Base-by-base conservation (phyloP, 2,329 filamentous ascomycete species). In the Phoma sp. region DNA sequence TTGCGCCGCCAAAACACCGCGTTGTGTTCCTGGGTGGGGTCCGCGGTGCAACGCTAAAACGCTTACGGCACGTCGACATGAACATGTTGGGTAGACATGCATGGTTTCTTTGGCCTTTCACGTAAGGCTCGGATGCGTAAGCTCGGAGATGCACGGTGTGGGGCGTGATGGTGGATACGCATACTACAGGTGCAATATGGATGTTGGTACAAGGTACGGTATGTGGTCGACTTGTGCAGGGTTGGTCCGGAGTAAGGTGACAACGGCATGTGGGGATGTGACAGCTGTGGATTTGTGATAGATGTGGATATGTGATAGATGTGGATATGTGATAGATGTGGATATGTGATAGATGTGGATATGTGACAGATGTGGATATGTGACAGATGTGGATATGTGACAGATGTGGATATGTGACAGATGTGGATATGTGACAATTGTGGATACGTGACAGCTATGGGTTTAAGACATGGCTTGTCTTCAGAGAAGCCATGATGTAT, bases 81-180 rank as follows among this genome's bases (percentile, higher is more conserved):
- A 21, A 40, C 17, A 34, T 7, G 15, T 29, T 34, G 45, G 51
- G 33, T 34, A 34, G 36, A 15, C 15, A 18, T 43, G 45, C 38
- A 29, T 43, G 34, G 39, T 34, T 18, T 23, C 9, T 29, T 34
- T 48, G 6, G 21, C 43, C 25, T 11, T 42, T 28, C 33, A 32
- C 7, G 23, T 30, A 37, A 20, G 37, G 17, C 37, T 21, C 20
- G 15, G 37, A 21, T 42, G 39, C 17, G 39, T 43, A 10, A 7
- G 2, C 14, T 21, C 45, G 45, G 39, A 54, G 38, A 40, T 46
- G 40, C 29, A 25, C 45, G 45, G 45, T 54, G 51, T 42, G 51
- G 46, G 45, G 33, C 51, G 5, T 15, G 3, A 15, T 36, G 20
- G 20, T 36, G 21, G 20, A 23, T 12, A 38, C 38, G 38, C 39